Conservation (phyloP, 2,329 filamentous ascomycete genomes). For the Colletotrichum musicola region DNA sequence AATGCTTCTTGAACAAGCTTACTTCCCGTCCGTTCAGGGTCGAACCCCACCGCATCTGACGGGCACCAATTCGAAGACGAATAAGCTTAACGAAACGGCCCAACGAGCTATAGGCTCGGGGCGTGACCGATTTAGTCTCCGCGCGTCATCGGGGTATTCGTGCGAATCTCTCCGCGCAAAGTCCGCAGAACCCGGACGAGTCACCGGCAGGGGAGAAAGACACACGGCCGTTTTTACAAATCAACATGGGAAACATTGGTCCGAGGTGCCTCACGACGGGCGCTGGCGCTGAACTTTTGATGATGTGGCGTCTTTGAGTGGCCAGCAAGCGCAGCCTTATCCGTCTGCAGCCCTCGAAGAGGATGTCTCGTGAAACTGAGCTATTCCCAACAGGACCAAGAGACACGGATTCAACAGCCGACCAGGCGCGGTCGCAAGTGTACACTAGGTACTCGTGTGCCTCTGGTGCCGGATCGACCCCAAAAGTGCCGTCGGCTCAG, state of each 20-base stretch:
- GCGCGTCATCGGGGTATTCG: background rate
- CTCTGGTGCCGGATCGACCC: slow-evolving; percentile 21
- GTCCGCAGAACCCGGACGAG: slow-evolving; percentile 12
- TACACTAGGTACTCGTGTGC: background rate
- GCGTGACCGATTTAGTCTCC: background rate
- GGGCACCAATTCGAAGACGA: background rate
- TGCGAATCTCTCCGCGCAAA: background rate
- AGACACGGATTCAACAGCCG: background rate
- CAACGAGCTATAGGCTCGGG: background rate
- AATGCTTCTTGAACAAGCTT: slow-evolving; percentile 10
- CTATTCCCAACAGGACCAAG: slow-evolving; percentile 13
- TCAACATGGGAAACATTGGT: slow-evolving; percentile 24
- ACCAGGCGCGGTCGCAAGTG: slow-evolving; percentile 3
- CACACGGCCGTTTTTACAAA: slow-evolving; percentile 35
- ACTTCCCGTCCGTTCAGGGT: background rate
- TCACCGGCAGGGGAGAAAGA: slow-evolving; percentile 12
- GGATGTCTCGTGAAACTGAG: slow-evolving; percentile 23
- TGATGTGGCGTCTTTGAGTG: slow-evolving; percentile 35
- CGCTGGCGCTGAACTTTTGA: slow-evolving; percentile 6
- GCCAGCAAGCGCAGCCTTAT: slow-evolving; percentile 37
- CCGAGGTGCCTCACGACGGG: slow-evolving; percentile 25
- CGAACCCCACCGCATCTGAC: background rate
- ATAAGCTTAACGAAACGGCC: slow-evolving; percentile 12
- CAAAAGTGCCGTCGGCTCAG: slow-evolving; percentile 9
- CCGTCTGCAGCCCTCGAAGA: slow-evolving; percentile 27